Evolutionary conservation across 2,329 filamentous ascomycete genomes (phyloP).

Genomic region (Paradendryphiella salina): DNA sequence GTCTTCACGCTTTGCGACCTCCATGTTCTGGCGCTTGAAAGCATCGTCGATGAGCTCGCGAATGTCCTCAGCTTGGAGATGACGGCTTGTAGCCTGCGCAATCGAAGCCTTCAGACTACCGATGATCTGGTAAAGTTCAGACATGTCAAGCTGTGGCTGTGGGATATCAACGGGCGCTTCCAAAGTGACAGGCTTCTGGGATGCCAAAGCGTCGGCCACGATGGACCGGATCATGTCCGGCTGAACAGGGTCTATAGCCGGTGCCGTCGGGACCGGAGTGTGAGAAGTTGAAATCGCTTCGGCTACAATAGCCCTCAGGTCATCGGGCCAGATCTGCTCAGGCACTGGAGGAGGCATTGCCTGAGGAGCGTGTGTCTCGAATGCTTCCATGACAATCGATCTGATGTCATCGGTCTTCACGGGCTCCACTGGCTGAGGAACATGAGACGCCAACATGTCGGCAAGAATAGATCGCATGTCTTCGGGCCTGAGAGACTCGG

Average conservation of each 20-base stretch:
- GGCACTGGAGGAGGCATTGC: constrained; percentile 29
- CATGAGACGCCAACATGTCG: constrained; percentile 27
- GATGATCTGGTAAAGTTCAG: constrained; percentile 53
- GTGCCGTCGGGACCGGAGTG: constrained; percentile 20
- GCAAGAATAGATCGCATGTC: constrained; percentile 35
- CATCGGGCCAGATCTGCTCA: constrained; percentile 40
- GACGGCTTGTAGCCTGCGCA: constrained; percentile 50
- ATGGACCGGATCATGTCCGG: constrained; percentile 43
- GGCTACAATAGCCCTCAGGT: constrained; percentile 57
- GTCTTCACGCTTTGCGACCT: constrained; percentile 37
- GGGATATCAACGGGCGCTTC: constrained; percentile 42
- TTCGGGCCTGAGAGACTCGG: constrained; percentile 33
- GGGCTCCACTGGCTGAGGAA: constrained; percentile 19
- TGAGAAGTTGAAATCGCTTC: constrained; percentile 36
- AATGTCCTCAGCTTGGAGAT: constrained; percentile 52
- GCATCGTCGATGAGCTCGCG: constrained; percentile 45
- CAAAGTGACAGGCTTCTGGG: constrained; percentile 36
- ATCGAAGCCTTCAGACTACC: constrained; percentile 55
- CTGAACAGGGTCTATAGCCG: constrained; percentile 33
- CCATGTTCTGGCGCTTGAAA: constrained; percentile 40
- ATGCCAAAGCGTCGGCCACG: constrained; percentile 40
- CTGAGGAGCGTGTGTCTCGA: constrained; percentile 36
- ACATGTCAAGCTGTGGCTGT: constrained; percentile 44
- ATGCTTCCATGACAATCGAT: constrained; percentile 37
- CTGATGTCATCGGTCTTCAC: constrained; percentile 31